These are phyloP conservation scores for Juglanconis juglandina DNA, from an alignment of 2,329 filamentous ascomycete genomes.

Conservation along the genomic window DNA sequence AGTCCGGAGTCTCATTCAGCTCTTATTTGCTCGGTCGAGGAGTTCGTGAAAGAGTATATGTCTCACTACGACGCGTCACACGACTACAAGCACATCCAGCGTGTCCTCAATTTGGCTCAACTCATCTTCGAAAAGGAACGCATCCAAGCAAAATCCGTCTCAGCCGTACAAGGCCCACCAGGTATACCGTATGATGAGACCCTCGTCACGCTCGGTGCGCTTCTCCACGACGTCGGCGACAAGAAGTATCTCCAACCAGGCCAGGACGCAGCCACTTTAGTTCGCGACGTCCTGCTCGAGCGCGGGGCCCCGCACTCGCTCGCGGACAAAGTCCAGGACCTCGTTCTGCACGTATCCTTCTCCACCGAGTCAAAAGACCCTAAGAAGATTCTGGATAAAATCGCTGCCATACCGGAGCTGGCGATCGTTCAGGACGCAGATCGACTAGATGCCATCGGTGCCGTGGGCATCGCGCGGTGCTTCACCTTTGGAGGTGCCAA, in stretches of 20 bases:
- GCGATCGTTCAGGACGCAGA: slow-evolving; percentile 91
- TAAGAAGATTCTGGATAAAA: slow-evolving; percentile 51
- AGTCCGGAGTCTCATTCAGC: not conserved
- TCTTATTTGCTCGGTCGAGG: slow-evolving; percentile 53
- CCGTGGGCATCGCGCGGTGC: slow-evolving; percentile 74
- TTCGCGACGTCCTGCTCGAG: slow-evolving; percentile 53
- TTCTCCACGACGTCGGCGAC: slow-evolving; percentile 88
- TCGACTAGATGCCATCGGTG: slow-evolving; percentile 82
- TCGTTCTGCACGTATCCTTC: slow-evolving; percentile 79
- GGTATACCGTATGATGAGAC: slow-evolving; percentile 39
- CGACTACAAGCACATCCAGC: slow-evolving; percentile 79
- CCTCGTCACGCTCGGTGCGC: slow-evolving; percentile 64
- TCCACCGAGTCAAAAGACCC: slow-evolving; percentile 69
- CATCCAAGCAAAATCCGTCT: slow-evolving; percentile 18
- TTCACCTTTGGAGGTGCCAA: slow-evolving; percentile 74
- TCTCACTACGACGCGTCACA: slow-evolving; percentile 78
- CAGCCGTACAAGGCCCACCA: slow-evolving; percentile 13
- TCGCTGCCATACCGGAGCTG: slow-evolving; percentile 67
- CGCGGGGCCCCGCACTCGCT: slow-evolving; percentile 56
- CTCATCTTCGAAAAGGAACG: slow-evolving; percentile 55
- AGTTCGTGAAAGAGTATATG: slow-evolving; percentile 70
- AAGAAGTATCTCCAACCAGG: slow-evolving; percentile 68
- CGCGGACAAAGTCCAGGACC: slow-evolving; percentile 64
- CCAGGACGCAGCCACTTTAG: slow-evolving; percentile 54
- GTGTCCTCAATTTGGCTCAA: slow-evolving; percentile 69